Evolutionary conservation across 768 basidiomycete genomes (phyloP), one percentile per base, ranked within the genome.

Genomic region (Hydnum rufescens): DNA sequence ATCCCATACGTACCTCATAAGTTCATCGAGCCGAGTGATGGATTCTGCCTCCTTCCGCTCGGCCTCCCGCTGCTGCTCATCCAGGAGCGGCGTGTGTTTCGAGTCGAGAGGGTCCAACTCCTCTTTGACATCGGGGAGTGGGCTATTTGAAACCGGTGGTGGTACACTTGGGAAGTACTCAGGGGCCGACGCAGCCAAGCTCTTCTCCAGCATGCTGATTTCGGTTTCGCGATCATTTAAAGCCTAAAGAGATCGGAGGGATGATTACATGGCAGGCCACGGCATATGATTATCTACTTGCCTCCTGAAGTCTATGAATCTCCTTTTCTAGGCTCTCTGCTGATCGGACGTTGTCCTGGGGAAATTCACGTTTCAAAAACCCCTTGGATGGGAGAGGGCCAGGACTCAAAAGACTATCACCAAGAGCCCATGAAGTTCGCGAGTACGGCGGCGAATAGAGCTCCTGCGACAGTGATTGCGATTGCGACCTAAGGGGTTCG

Each of bases 191-290:
- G 8, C 26, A 16, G 44, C 8, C 13, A 78, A 58, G 19, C 67
- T 69, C 34, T 64, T 57, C 62, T 93, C 90, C 13, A 95, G 71
- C 28, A 71, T 65, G 46, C 71, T 69, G 49, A 97, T 96, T 65
- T 97, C 93, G n/a, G 77, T 72, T 65, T 96, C 93, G 48, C 92
- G 75, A 57, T 89, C 84, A 62, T 78, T 83, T 55, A 97, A 71
- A 31, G 89, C 87, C 59, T 66, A 58, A 4, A 57, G 57, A n/a
- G n/a, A n/a, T n/a, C n/a, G n/a, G n/a, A n/a, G n/a, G n/a, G n/a
- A n/a, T n/a, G 25, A 23, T 42, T 42, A 47, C 8, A 16, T 25
- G 18, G 4, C 5, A 36, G 28, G 36, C 30, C 16, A 18, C 39
- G 32, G 31, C 5, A n/a, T 39, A 30, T 26, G 5, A 34, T 26